Conservation (phyloP, 768 basidiomycete genomes). For the Rhodosporidiobolus sp. region DNA sequence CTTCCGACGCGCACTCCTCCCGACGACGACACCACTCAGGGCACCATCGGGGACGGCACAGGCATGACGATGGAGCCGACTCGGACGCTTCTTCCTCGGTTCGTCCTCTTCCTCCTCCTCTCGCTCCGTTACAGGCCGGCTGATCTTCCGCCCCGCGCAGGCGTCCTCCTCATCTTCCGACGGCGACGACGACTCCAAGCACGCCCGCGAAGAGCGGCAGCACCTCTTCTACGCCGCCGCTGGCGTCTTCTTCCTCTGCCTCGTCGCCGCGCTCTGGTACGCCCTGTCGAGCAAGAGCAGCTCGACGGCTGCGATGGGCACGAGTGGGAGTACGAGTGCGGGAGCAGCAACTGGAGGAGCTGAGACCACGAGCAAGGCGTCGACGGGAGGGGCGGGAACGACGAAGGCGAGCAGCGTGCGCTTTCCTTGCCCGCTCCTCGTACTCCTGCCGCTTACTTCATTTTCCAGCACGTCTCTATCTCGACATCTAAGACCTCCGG, state of each 20-base stretch:
- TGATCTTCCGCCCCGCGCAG: background rate
- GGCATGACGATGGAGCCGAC: background rate
- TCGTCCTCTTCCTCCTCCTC: background rate
- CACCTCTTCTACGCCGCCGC: no score
- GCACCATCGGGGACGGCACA: background rate
- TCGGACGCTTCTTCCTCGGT: background rate
- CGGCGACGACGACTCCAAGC: background rate
- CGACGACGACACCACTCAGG: background rate
- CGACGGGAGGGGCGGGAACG: no score
- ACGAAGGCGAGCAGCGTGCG: no score
- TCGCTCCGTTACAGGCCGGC: no score
- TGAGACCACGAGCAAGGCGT: no score
- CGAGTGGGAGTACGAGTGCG: no score
- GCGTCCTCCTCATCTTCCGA: background rate
- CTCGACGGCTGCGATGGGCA: no score
- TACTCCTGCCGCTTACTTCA: no score
- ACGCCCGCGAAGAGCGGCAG: background rate
- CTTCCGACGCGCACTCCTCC: background rate
- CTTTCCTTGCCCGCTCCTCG: no score
- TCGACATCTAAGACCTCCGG: background rate
- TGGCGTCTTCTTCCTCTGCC: background rate
- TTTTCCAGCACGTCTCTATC: background rate
- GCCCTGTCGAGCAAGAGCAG: no score
- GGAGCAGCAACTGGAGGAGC: no score
- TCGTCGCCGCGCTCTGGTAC: background rate